Percentiles rank a stretch among this genome's conserved stretches.
These are phyloP conservation scores for Hortaea werneckii DNA, from an alignment of 2,329 filamentous ascomycete species.

Conservation along the genomic window DNA sequence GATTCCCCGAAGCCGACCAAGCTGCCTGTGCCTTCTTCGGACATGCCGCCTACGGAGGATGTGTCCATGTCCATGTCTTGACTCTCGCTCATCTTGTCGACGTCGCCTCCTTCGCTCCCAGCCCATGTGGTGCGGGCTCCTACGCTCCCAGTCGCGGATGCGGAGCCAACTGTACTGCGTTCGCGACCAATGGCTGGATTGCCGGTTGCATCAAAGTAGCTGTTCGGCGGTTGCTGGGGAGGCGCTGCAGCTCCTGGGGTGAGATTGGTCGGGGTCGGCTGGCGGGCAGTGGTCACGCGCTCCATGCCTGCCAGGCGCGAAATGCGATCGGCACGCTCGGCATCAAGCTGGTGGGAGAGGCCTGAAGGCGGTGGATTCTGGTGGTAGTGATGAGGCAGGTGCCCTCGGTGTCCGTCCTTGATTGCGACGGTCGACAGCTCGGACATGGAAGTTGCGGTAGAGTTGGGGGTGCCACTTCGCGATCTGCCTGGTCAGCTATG, in stretches of 20 bases:
- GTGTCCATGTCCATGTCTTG: conserved; percentile 34
- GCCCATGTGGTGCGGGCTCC: conserved; percentile 61
- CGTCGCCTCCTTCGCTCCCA: conserved; percentile 49
- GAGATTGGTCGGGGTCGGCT: conserved; percentile 30
- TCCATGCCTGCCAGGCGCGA: conserved; percentile 89
- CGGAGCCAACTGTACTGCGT: conserved; percentile 81
- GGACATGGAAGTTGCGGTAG: conserved; percentile 82
- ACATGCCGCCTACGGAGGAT: conserved; percentile 66
- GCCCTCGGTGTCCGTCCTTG: conserved; percentile 88
- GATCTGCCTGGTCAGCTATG: conserved; percentile 11
- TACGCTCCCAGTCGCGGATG: conserved; percentile 73
- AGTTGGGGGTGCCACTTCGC: conserved; percentile 78
- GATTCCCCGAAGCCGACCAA: conserved; percentile 80
- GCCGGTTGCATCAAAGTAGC: conserved; percentile 76
- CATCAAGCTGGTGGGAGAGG: conserved; percentile 56
- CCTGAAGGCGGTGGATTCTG: conserved; percentile 41
- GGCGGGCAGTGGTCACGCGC: conserved; percentile 66
- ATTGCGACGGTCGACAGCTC: conserved; percentile 88
- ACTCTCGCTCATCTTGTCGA: conserved; percentile 59
- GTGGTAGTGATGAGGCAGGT: conserved; percentile 50
- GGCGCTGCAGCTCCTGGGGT: conserved; percentile 39
- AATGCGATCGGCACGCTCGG: conserved; percentile 88
- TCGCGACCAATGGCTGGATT: conserved; percentile 55
- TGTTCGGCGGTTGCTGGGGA: conserved; percentile 33
- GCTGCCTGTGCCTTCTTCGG: conserved; percentile 72